phyloP scores from a whole-genome alignment of 345 rosid species.

The Durio zibethinus region DNA sequence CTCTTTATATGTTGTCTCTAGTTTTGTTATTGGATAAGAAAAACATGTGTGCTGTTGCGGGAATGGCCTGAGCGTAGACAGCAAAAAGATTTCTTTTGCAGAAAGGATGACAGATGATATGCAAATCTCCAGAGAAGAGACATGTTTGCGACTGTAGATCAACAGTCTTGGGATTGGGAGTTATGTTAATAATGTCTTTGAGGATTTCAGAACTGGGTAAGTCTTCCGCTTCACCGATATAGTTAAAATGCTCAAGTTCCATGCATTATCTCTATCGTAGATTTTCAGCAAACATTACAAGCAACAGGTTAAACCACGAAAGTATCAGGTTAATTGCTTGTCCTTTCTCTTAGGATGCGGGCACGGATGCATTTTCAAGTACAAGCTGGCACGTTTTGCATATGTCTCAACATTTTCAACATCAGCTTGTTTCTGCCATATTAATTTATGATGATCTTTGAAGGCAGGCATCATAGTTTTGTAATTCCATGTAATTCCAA shows the following conservation, averaged over 20 bases:
- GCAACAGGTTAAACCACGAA: too few species aligned
- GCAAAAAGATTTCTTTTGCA: slow-evolving; percentile 63
- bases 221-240: slow-evolving; percentile 11
- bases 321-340: too few species aligned
- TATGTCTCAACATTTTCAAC: background rate
- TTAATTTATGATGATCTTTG: background rate
- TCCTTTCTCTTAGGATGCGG: background rate
- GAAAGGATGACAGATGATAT: slow-evolving; percentile 90
- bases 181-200: slow-evolving; percentile 80
- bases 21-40: background rate
- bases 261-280: background rate
- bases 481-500: slow-evolving; percentile 22
- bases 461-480: background rate
- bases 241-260: background rate
- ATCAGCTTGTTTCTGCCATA: background rate
- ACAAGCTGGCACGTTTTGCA: background rate
- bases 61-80: slow-evolving; percentile 74
- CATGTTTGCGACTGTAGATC: slow-evolving; percentile 90
- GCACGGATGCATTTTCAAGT: background rate
- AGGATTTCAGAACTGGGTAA: slow-evolving; percentile 91
- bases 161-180: slow-evolving; percentile 72
- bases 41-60: slow-evolving; percentile 40
- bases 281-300: background rate
- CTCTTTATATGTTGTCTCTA: background rate
- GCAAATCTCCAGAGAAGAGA: slow-evolving; percentile 79